Conservation (phyloP, 352 stramenopile genomes). For the Phytophthora vignae region DNA sequence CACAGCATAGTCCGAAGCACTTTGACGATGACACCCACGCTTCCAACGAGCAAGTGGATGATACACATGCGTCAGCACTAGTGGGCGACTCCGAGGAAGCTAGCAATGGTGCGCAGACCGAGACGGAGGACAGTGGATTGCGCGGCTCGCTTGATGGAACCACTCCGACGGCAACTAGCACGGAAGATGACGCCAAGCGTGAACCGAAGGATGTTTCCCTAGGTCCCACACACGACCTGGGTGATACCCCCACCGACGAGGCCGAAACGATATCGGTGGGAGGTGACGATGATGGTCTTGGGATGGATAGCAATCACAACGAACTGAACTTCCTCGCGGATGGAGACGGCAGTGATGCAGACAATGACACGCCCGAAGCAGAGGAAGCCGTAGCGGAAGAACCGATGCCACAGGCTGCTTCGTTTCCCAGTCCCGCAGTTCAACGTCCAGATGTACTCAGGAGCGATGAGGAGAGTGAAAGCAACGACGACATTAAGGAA, state of each 20-base stretch:
- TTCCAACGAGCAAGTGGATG: background rate
- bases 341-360: slow-evolving; percentile 9
- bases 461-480: slow-evolving; percentile 41
- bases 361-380: background rate
- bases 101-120: background rate
- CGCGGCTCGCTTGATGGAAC: background rate
- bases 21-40: background rate
- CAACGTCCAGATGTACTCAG: slow-evolving; percentile 26
- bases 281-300: slow-evolving; percentile 3
- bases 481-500: background rate
- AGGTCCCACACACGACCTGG: slow-evolving; percentile 2
- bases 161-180: background rate
- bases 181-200: background rate
- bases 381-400: background rate
- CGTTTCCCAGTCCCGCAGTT: background rate
- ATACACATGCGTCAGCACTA: background rate
- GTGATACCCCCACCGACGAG: background rate
- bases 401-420: background rate
- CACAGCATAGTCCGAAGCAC: slow-evolving; percentile 2
- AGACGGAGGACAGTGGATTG: background rate
- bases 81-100: background rate
- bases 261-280: background rate
- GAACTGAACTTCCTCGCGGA: slow-evolving; percentile 16
- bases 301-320: slow-evolving; percentile 6
- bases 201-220: slow-evolving; percentile 12